Conservation (phyloP, 1,284 basidiomycete species). For the Coniophora puteana region DNA sequence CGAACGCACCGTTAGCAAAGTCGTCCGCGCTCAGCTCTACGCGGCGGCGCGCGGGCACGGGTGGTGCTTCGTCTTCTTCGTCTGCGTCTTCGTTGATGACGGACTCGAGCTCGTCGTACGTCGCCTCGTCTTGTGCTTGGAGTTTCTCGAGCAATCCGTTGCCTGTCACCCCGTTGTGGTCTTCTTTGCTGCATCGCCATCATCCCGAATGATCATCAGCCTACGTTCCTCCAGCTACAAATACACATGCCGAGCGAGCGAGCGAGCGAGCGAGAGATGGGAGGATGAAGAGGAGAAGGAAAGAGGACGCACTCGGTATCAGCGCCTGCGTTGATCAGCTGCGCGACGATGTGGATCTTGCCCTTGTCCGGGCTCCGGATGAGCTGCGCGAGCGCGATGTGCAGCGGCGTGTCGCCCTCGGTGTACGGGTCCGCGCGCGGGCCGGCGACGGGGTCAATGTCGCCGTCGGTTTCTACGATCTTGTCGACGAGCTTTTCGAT, state of each 20-base stretch:
- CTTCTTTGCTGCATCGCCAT: no score
- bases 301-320: conserved; percentile 21
- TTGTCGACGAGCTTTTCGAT: conserved; percentile 16
- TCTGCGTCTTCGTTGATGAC: conserved; percentile 22
- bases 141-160: conserved; percentile 3
- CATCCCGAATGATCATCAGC: no score
- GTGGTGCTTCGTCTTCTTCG: conserved; percentile 16
- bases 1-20: conserved; percentile 22
- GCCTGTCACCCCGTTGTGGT: no score
- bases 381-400: conserved; percentile 21
- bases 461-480: conserved; percentile 27
- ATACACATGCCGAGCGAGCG: not conserved
- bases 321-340: conserved; percentile 23
- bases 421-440: no score
- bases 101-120: conserved; percentile 22
- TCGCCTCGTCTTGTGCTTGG: conserved; percentile 21
- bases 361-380: conserved; percentile 14
- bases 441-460: conserved; percentile 25
- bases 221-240: no score
- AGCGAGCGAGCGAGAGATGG: not conserved
- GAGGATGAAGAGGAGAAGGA: not conserved
- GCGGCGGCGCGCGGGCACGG: conserved; percentile 11
- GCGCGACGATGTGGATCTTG: conserved; percentile 17
- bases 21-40: conserved; percentile 19
- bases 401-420: conserved; percentile 24